Base-by-base conservation (phyloP, 2,329 filamentous ascomycete species). In the Leptographium lundbergii region DNA sequence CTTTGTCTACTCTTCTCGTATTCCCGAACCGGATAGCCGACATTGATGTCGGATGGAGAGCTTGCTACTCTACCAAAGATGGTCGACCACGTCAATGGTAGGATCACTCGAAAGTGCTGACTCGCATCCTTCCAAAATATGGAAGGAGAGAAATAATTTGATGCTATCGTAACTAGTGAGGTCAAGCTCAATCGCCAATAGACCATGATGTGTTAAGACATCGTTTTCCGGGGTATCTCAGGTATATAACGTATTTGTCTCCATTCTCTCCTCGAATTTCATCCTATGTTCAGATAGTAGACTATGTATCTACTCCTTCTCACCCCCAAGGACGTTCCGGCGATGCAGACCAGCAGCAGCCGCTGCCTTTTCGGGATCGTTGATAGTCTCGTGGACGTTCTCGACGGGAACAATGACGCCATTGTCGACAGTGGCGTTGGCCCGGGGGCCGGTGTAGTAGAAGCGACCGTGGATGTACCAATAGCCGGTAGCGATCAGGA, bases 371-470 rank as follows among this genome's bases (percentile, higher is more conserved):
- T 63, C 61, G 2, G 58, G 56, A 39, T 62, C 47, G 32, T 10
- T 39, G 6, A 22, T n/a, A 22, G 13, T 25, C 17, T 55, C 27
- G 2, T 62, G 58, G 10, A 54, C 36, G 48, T 22, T 54, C 6
- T 63, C 61, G 14, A 65, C 64, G n/a, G 57, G 59, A 22, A 68
- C 58, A 6, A 68, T 64, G 25, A 57, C 61, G 9, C 65, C 68
- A 25, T 63, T 63, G 13, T 63, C 65, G 58, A 68, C 62, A 34
- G 65, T 66, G 17, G 69, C 67, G 9, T 67, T 59, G 13, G 65
- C 68, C 24, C 68, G 67, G 3, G 77, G 77, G 7, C 77, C 78
- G 5, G 72, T 76, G 67, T 80, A 81, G 64, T 74, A 76, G 54
- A 70, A 71, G 55, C 71, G 70, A 47, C 77, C 78, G 6, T 66